Base-by-base conservation (phyloP, 129 eudicot species). In the Chrysanthemum makinoi region DNA sequence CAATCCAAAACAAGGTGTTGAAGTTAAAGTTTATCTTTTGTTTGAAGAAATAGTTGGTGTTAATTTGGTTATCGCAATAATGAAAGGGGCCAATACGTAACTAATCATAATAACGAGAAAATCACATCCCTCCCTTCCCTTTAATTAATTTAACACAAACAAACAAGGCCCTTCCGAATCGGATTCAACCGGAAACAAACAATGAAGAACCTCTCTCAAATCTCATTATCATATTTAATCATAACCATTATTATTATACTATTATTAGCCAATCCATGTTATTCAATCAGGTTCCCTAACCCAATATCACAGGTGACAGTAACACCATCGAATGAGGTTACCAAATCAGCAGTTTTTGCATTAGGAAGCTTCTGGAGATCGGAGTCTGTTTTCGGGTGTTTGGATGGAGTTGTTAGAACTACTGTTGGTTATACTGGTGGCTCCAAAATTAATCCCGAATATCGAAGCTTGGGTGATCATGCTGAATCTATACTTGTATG, bases 321-420 rank as follows among this genome's bases (percentile, higher is more conserved):
- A 33, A 68, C 60, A 24, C 57, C 80, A 1, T 44, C 78, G 11
- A 75, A 74, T 79, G 81, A 70, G 78, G 74, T 78, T 16, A 77
- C 86, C 8, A 80, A 75, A 76, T 82, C 85, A 0, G 90, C 93
- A 6, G 86, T 87, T 54, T 94, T 94, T 72, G 79, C 95, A 59
- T 85, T 89, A 2, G 98, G 98, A 68, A 94, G 98, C 86, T 94
- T 94, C 79, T 94, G 98, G 98, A 94, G 98, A 55, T 87, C 96
- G 15, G 98, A 94, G 73, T 83, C 96, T 2, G 90, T 86, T 63
- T 89, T 94, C 58, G 98, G 98, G 19, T 94, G 98, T 80, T 62
- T 89, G 43, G 80, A 94, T 71, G 98, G 98, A 54, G 96, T 94
- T 84, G 93, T 86, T 9, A 76, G 89, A 18, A 94, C 98, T 6